These are phyloP conservation scores for Mycena belliarum DNA, from an alignment of 768 basidiomycete species.

Conservation along the genomic window DNA sequence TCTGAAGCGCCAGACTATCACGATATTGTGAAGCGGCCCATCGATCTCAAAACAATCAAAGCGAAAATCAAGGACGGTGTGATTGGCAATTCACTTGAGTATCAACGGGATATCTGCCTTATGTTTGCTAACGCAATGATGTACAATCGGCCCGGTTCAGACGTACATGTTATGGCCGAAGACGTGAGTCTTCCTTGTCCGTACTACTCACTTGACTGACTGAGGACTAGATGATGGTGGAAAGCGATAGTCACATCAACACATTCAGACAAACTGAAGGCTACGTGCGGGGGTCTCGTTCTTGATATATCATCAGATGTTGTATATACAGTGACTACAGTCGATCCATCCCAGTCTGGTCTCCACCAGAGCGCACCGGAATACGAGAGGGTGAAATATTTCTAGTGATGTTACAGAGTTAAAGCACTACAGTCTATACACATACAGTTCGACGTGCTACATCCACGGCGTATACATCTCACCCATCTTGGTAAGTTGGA, in stretches of 20 bases:
- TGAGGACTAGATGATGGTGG: conserved; percentile 68
- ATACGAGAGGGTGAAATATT: no score
- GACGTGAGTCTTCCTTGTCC: conserved; percentile 55
- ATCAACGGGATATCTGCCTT: conserved; percentile 84
- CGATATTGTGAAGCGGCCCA: conserved; percentile 90
- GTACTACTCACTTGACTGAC: background rate
- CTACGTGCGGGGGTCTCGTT: conserved; percentile 44
- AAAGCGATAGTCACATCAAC: conserved; percentile 66
- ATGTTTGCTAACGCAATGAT: conserved; percentile 99
- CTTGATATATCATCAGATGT: no score
- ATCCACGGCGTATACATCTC: conserved; percentile 90
- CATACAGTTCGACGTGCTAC: conserved; percentile 29
- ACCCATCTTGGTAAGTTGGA: conserved; percentile 81
- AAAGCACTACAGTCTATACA: no score
- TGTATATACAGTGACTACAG: no score
- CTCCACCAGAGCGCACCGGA: no score
- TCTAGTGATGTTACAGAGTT: no score
- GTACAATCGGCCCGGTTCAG: conserved; percentile 87
- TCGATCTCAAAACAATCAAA: conserved; percentile 94
- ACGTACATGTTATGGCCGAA: conserved; percentile 88
- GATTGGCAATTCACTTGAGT: conserved; percentile 82
- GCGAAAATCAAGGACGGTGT: conserved; percentile 79
- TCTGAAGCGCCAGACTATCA: conserved; percentile 90
- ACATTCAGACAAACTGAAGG: conserved; percentile 79
- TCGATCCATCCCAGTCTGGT: no score